Base-by-base conservation (phyloP, 2,329 filamentous ascomycete species). In the Hansfordia pulvinata region DNA sequence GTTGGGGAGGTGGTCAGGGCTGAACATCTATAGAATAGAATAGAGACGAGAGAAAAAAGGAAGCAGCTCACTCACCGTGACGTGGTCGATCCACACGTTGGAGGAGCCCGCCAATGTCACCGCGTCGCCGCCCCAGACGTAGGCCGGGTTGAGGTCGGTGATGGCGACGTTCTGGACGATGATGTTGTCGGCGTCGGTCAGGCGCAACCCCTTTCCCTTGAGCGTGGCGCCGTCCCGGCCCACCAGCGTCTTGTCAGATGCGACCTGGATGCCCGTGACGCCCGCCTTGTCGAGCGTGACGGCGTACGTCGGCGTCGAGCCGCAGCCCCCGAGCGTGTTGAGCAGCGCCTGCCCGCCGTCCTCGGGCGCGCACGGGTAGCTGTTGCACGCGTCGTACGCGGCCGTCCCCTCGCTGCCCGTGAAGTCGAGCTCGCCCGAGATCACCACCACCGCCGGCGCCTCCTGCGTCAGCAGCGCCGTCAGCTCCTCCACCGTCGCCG, bases 91-190 rank as follows among this genome's bases (percentile, higher is more conserved):
- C 39, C 39, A 42, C 8, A 42, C 31, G 18, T 56, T 34, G 34
- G 62, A 58, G 10, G 53, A 43, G 22, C 54, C 49, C 30, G 64
- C 50, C 6, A 71, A 44, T 20, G 62, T 66, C 42, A 72, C 66
- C 20, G 60, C 67, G 42, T 71, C 67, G 28, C 66, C 67, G 29
- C 67, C 67, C 67, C 67, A 72, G 38, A 72, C 64, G 39, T 69
- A 66, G 42, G 64, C 40, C 10, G 65, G 58, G 53, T 72, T 71
- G 25, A 72, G 49, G 27, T 65, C 51, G 27, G 63, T 67, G 40
- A 70, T 57, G 28, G 62, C 56, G 29, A 69, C 50, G 47, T 68
- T 71, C 54, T 69, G 69, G 44, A 74, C 63, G 41, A 75, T 74
- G 43, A 76, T 50, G 46, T 75, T 71, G 42, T 45, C 58, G 28